Evolutionary conservation across 2,329 filamentous ascomycete genomes (phyloP).

Genomic region (Hortaea sp.): DNA sequence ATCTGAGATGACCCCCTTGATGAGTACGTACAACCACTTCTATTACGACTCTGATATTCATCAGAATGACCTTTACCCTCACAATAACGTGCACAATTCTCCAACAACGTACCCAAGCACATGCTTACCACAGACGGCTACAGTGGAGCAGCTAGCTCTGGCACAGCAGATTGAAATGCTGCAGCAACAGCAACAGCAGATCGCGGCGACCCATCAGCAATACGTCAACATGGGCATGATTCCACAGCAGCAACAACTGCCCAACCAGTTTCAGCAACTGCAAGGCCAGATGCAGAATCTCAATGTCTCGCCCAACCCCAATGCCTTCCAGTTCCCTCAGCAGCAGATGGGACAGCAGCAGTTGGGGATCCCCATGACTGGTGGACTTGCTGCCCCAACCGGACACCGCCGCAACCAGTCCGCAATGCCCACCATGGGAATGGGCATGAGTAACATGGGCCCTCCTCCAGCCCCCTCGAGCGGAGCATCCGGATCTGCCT

Average conservation of each 20-base stretch:
- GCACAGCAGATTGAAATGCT: conserved; percentile 96
- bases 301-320: conserved; percentile 52
- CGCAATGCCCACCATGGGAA: conserved; percentile 81
- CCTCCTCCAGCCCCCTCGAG: conserved; percentile 73
- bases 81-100: neutral
- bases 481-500: conserved; percentile 64
- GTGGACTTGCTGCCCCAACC: conserved; percentile 61
- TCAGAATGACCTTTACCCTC: neutral
- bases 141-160: conserved; percentile 95
- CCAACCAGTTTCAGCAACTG: conserved; percentile 65
- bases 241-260: conserved; percentile 70
- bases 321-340: conserved; percentile 80
- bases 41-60: neutral
- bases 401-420: conserved; percentile 98
- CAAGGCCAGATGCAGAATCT: conserved; percentile 72
- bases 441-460: conserved; percentile 74
- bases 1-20: conserved; percentile 90
- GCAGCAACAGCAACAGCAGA: conserved; percentile 96
- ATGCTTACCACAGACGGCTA: neutral
- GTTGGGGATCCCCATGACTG: conserved; percentile 60
- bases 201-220: conserved; percentile 91
- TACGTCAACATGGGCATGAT: conserved; percentile 97
- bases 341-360: conserved; percentile 51
- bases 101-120: neutral
- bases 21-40: conserved; percentile 61